Evolutionary conservation across 306 rosid genomes (phyloP).

Genomic region (Cucurbita ficifolia): DNA sequence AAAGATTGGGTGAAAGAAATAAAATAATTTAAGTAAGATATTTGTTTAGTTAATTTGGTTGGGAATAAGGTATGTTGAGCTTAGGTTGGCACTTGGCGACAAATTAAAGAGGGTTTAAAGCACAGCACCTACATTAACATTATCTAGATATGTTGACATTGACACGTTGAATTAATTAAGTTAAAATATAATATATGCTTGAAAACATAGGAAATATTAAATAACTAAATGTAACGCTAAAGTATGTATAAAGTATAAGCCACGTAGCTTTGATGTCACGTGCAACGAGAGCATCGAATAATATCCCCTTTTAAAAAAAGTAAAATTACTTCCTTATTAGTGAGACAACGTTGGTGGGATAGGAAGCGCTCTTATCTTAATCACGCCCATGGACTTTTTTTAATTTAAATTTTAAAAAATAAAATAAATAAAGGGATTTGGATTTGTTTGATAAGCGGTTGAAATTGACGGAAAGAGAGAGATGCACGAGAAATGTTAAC

Average conservation of each 20-base stretch:
- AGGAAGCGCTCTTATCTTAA: background rate
- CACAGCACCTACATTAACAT: too few species aligned
- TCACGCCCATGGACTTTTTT: background rate
- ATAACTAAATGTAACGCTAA: background rate
- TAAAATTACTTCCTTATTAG: background rate
- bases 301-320: background rate
- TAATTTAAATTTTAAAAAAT: too few species aligned
- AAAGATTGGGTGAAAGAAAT: too few species aligned
- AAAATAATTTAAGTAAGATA: too few species aligned
- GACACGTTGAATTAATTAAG: background rate
- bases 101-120: background rate
- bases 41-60: too few species aligned
- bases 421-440: too few species aligned
- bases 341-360: background rate
- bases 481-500: background rate
- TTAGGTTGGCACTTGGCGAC: background rate
- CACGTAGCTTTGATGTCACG: background rate
- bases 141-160: background rate
- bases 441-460: too few species aligned
- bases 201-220: background rate
- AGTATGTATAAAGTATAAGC: background rate
- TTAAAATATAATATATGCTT: background rate
- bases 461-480: background rate
- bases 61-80: background rate
- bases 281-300: background rate